Base-by-base conservation (phyloP, 192 early-diverging fungal genomes). In the Coemansia erecta region DNA sequence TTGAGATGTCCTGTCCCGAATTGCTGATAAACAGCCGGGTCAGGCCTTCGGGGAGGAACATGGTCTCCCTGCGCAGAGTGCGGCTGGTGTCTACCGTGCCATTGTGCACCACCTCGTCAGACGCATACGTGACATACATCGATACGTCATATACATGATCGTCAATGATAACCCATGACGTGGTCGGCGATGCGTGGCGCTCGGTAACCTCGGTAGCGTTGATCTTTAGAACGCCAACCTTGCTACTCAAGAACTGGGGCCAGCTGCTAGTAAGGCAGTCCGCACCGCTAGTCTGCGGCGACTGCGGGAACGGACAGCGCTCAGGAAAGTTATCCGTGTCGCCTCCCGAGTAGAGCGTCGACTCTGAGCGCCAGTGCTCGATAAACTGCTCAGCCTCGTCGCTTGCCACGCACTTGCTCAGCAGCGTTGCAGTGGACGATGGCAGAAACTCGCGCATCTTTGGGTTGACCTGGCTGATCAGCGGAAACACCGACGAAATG, bases 231-330 rank as follows among this genome's bases (percentile, higher is more conserved):
- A 62, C 49, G 51, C 76, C 76, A 9, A 79, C 76, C 28, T 73
- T 69, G 66, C 41, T 66, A 0, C 44, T 41, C 11, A 17, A 11
- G 31, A 73, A 79, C 67, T 72, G 67, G 31, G 60, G 39, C 65
- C 66, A 79, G 46, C 35, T 42, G 19, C 18, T 28, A 4, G 58
- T 28, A 49, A 63, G 41, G 58, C 76, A 79, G 37, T 28, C 19
- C 17, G 76, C 70, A 24, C 70, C 67, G 17, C 63, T 57, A 1
- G 60, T 60, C 64, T 79, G 70, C n/a, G 76, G 76, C 41, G 70
- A 58, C 53, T 79, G 76, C 26, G 76, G 76, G 39, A 79, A 70
- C 40, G 76, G 76, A 21, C 76, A 79, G 13, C 41, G 31, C 52
- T 60, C 53, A 4, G 70, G 76, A 42, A 73, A 72, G 33, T 24